Conservation (phyloP, 371 early-diverging fungal species). For the Actinomortierella wolfii region DNA sequence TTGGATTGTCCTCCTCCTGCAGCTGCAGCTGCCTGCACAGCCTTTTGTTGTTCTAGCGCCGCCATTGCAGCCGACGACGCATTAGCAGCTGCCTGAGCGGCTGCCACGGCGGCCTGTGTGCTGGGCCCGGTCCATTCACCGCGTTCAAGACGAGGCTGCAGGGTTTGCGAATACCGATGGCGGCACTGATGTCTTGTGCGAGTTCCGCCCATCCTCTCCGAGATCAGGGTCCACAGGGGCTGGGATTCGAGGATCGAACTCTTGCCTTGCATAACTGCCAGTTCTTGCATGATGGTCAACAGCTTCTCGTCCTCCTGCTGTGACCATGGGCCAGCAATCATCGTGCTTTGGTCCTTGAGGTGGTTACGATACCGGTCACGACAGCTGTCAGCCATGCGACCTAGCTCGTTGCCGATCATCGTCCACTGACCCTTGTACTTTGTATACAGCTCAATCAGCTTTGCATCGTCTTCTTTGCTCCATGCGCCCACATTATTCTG, state of each 20-base stretch:
- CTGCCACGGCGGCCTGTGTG: slow-evolving; percentile 36
- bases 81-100: slow-evolving; percentile 35
- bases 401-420: slow-evolving; percentile 31
- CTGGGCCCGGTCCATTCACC: slow-evolving; percentile 47
- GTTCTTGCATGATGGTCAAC: slow-evolving; percentile 36
- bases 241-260: slow-evolving; percentile 33
- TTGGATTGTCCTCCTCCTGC: not conserved
- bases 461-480: slow-evolving; percentile 45
- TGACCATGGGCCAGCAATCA: slow-evolving; percentile 39
- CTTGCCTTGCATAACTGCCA: slow-evolving; percentile 37
- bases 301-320: slow-evolving; percentile 39
- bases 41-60: not conserved
- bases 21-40: slow-evolving; percentile 14
- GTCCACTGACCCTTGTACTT: slow-evolving; percentile 44
- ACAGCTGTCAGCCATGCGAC: slow-evolving; percentile 46
- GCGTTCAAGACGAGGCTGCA: slow-evolving; percentile 44
- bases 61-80: slow-evolving; percentile 25
- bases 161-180: slow-evolving; percentile 42
- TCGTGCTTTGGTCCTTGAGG: slow-evolving; percentile 39
- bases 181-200: slow-evolving; percentile 43
- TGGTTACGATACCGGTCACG: slow-evolving; percentile 44
- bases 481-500: slow-evolving; percentile 44
- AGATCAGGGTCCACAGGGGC: slow-evolving; percentile 43
- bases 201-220: slow-evolving; percentile 39
- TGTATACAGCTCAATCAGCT: slow-evolving; percentile 26